Evolutionary conservation across 78 protist genomes (phyloP).

Genomic region (Planoprotostelium fungivorum): DNA sequence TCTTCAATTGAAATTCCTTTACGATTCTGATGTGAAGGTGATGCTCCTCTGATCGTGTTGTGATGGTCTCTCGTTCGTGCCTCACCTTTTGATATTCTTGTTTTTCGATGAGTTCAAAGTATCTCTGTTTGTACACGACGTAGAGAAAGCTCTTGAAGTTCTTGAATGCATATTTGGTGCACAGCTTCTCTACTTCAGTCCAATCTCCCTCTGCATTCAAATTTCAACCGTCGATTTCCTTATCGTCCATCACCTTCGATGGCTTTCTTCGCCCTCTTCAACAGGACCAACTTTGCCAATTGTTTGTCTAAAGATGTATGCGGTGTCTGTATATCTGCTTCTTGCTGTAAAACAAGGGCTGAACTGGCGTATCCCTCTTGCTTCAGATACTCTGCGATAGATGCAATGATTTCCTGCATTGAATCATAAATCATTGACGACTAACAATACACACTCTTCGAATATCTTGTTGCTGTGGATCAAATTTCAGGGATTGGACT

Average conservation of each 20-base stretch:
- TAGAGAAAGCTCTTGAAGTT: slow-evolving; percentile 52
- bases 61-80: too few relatives aligned
- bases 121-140: slow-evolving; percentile 76
- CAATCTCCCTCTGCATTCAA: slow-evolving; percentile 67
- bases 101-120: slow-evolving; percentile 71
- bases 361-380: slow-evolving; percentile 72
- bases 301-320: slow-evolving; percentile 5
- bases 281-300: slow-evolving; percentile 1
- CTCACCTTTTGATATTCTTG: slow-evolving; percentile 55
- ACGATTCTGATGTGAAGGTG: neutral
- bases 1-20: neutral
- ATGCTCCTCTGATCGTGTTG: too few relatives aligned
- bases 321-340: slow-evolving; percentile 56
- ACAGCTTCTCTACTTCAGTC: slow-evolving; percentile 76
- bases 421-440: neutral
- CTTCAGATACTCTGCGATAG: slow-evolving; percentile 68
- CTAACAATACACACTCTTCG: neutral
- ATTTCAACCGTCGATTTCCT: neutral
- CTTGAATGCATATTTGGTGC: slow-evolving; percentile 12
- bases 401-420: slow-evolving; percentile 54
- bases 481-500: neutral
- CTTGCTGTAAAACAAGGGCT: slow-evolving; percentile 67
- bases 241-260: slow-evolving; percentile 4
- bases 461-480: neutral
- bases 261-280: slow-evolving; percentile 49